These are phyloP conservation scores for Neurospora sp. DNA, from an alignment of 2,329 filamentous ascomycete species.

Conservation along the genomic window DNA sequence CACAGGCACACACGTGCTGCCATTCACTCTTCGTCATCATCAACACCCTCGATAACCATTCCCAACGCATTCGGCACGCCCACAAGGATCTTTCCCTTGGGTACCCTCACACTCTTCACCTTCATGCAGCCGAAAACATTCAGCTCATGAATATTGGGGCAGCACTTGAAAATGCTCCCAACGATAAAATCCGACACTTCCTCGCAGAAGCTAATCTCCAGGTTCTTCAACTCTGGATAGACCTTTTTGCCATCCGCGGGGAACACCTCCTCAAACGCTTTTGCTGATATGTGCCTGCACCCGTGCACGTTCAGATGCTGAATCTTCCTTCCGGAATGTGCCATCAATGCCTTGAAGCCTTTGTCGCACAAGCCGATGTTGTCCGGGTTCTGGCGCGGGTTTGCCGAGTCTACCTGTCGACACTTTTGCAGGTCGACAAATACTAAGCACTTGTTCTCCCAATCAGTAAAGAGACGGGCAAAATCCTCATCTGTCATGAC, in stretches of 20 bases:
- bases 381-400: slow-evolving; percentile 55
- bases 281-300: slow-evolving; percentile 68
- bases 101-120: slow-evolving; percentile 43
- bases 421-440: slow-evolving; percentile 69
- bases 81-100: slow-evolving; percentile 45
- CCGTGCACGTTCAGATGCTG: slow-evolving; percentile 67
- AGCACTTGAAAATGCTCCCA: slow-evolving; percentile 52
- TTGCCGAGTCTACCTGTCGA: slow-evolving; percentile 63
- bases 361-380: slow-evolving; percentile 63
- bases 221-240: slow-evolving; percentile 59
- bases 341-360: slow-evolving; percentile 75
- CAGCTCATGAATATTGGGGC: slow-evolving; percentile 49
- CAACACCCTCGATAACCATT: slow-evolving; percentile 47
- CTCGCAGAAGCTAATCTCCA: slow-evolving; percentile 73
- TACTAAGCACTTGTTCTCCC: slow-evolving; percentile 62
- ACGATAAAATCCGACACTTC: slow-evolving; percentile 56
- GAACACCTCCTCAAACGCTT: slow-evolving; percentile 69
- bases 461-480: slow-evolving; percentile 60
- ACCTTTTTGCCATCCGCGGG: slow-evolving; percentile 31
- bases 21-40: slow-evolving; percentile 9
- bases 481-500: slow-evolving; percentile 68
- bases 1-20: neutral
- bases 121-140: slow-evolving; percentile 60
- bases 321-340: slow-evolving; percentile 62
- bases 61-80: slow-evolving; percentile 50